These are phyloP conservation scores for Antitrichia curtipendula DNA, from an alignment of 225 moss, liverwort and hornwort genomes.

Conservation along the genomic window DNA sequence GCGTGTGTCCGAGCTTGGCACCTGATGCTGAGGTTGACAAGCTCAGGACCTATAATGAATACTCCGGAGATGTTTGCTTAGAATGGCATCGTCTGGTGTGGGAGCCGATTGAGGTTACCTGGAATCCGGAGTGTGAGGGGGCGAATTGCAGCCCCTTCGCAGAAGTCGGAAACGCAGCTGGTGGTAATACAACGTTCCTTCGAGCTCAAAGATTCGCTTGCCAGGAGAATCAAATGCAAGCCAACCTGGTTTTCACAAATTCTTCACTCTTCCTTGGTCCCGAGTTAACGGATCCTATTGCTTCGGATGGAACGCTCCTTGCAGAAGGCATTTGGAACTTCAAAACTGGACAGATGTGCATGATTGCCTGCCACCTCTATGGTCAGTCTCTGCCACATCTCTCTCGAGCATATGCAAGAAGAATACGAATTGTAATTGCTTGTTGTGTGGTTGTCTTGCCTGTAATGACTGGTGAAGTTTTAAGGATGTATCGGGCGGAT, in stretches of 20 bases:
- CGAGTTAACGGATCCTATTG: background rate
- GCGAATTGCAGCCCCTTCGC: constrained; percentile 14
- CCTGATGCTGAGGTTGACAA: background rate
- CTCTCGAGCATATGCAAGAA: background rate
- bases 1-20: background rate
- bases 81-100: background rate
- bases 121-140: constrained; percentile 2
- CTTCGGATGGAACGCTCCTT: background rate
- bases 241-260: background rate
- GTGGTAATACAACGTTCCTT: background rate
- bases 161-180: background rate
- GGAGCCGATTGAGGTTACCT: background rate
- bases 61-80: background rate
- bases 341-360: constrained; percentile 4
- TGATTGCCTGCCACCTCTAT: constrained; percentile 17
- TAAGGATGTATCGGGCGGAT: background rate
- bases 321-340: constrained; percentile 17
- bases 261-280: background rate
- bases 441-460: background rate
- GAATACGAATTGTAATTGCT: background rate
- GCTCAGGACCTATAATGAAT: background rate
- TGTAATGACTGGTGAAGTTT: background rate
- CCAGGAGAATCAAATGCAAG: background rate
- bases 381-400: background rate
- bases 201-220: background rate